Evolutionary conservation across 345 rosid species (phyloP).

Genomic region (Lepidium sativum): DNA sequence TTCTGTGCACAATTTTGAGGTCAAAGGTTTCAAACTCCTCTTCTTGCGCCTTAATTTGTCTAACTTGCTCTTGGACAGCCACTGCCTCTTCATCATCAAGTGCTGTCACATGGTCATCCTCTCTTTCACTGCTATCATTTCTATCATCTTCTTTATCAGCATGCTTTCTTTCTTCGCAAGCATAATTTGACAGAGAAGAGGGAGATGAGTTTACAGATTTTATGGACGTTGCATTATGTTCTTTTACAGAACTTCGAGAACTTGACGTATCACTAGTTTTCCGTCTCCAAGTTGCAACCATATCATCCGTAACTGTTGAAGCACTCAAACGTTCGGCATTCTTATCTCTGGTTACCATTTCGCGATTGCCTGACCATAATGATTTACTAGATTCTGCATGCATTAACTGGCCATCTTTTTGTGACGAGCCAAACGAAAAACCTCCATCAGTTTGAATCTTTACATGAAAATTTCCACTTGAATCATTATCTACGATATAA

Average conservation of each 20-base stretch:
- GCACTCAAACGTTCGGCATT: constrained; percentile 44
- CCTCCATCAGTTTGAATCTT: constrained; percentile 55
- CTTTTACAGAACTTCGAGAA: constrained; percentile 66
- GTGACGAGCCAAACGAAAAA: constrained; percentile 71
- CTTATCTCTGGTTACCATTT: constrained; percentile 37
- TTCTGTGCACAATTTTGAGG: constrained; percentile 93
- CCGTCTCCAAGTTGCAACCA: constrained; percentile 67
- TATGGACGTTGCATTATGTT: constrained; percentile 40
- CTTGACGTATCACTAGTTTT: constrained; percentile 78
- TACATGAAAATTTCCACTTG: constrained; percentile 31
- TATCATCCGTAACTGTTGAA: constrained; percentile 54
- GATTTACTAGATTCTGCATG: constrained; percentile 61
- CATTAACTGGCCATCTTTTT: constrained; percentile 45
- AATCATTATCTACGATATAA: constrained; percentile 42
- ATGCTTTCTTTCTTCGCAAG: constrained; percentile 47
- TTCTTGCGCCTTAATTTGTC: constrained; percentile 95
- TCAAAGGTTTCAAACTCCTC: constrained; percentile 98
- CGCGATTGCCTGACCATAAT: constrained; percentile 50
- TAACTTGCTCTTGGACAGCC: constrained; percentile 95
- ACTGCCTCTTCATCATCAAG: constrained; percentile 93
- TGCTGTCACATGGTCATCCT: constrained; percentile 59
- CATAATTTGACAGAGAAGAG: constrained; percentile 58
- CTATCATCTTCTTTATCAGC: constrained; percentile 53
- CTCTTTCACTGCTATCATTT: constrained; percentile 40
- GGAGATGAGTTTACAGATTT: constrained; percentile 66